These are phyloP conservation scores for Trichoderma gracile DNA, from an alignment of 2,329 filamentous ascomycete genomes.

Conservation along the genomic window DNA sequence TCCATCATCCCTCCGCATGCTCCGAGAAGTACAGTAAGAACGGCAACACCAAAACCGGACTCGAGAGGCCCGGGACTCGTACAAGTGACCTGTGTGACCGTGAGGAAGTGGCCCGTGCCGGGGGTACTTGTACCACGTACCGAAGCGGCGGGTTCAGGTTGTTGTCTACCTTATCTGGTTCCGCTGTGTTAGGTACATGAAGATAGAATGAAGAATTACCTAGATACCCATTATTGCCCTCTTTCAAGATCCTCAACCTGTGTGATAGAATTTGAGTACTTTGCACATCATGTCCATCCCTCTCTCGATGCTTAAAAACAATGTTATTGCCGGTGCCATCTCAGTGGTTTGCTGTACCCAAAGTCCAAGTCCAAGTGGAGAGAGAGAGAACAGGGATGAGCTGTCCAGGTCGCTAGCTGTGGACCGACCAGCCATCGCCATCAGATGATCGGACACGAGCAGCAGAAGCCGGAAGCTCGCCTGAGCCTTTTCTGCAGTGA, in stretches of 20 bases:
- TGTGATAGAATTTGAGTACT: too few relatives aligned
- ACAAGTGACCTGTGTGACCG: neutral
- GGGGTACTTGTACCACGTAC: neutral
- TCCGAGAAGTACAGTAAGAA: too few relatives aligned
- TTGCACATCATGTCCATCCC: too few relatives aligned
- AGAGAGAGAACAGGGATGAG: neutral
- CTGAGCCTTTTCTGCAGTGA: neutral
- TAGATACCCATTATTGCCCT: too few relatives aligned
- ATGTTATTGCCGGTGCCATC: too few relatives aligned
- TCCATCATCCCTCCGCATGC: too few relatives aligned
- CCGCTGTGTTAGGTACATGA: neutral
- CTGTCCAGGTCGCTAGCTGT: slow-evolving; percentile 5
- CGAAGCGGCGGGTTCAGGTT: slow-evolving; percentile 1
- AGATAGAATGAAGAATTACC: too few relatives aligned
- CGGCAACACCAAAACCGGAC: neutral
- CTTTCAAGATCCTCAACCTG: too few relatives aligned
- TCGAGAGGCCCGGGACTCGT: neutral
- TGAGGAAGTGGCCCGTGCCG: slow-evolving; percentile 9
- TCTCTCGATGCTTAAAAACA: too few relatives aligned
- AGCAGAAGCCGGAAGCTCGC: slow-evolving; percentile 11
- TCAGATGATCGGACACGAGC: slow-evolving; percentile 25
- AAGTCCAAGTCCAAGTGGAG: too few relatives aligned
- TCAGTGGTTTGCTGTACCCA: too few relatives aligned
- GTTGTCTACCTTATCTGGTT: neutral
- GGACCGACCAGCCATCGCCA: slow-evolving; percentile 13